phyloP scores from a whole-genome alignment of 75 land plant genomes.

The Pseudotsuga menziesii region DNA sequence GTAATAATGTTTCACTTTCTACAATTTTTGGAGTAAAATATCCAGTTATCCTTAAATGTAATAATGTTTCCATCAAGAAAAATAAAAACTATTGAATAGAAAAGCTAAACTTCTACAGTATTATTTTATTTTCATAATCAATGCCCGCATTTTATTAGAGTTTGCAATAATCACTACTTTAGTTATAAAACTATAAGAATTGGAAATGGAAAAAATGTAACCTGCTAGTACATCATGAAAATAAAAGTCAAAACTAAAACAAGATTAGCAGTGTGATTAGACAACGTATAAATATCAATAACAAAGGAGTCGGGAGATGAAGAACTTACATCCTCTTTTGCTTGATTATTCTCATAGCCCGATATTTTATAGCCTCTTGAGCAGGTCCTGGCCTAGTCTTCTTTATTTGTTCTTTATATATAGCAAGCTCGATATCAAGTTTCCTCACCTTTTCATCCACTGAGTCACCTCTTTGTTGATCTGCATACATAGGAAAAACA shows the following conservation, averaged over 20 bases:
- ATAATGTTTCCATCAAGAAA: no score
- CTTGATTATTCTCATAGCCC: slow-evolving; percentile 97
- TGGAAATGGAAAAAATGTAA: no score
- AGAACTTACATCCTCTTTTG: slow-evolving; percentile 83
- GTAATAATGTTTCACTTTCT: no score
- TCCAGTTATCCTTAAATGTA: no score
- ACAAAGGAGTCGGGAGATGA: background rate
- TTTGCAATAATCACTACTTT: no score
- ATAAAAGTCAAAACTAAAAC: background rate
- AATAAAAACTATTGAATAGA: no score
- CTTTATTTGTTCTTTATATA: slow-evolving; percentile 91
- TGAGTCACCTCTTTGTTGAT: slow-evolving; percentile 91
- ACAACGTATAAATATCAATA: background rate
- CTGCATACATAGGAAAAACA: slow-evolving; percentile 26
- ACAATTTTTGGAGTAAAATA: no score
- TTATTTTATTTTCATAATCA: no score
- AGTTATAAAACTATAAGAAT: no score
- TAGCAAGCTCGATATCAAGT: slow-evolving; percentile 85
- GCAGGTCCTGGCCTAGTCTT: slow-evolving; percentile 98
- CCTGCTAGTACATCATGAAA: no score
- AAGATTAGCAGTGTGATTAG: background rate
- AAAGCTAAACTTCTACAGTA: no score
- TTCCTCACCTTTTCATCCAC: slow-evolving; percentile 93
- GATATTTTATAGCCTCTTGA: slow-evolving; percentile 96
- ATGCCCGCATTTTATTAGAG: no score